Evolutionary conservation across 768 basidiomycete genomes (phyloP).

Genomic region (Phylloporus sp.): DNA sequence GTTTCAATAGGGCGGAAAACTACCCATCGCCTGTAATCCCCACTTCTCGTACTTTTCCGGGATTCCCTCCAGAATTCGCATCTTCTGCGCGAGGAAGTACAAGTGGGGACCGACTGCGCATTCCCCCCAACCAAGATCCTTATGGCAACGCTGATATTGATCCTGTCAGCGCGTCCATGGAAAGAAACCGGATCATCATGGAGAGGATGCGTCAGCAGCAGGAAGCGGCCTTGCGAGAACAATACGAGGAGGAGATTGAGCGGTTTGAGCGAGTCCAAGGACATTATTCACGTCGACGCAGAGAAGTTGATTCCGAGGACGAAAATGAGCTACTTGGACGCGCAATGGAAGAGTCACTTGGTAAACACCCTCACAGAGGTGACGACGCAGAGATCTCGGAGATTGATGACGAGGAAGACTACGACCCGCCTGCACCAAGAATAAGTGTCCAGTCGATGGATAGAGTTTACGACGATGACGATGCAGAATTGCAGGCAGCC

Average conservation of each 20-base stretch:
- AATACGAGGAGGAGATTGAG: constrained; percentile 43
- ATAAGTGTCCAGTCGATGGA: constrained; percentile 14
- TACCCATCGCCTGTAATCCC: constrained; percentile 25
- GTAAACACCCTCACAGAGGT: constrained; percentile 10
- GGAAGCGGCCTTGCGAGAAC: constrained; percentile 60
- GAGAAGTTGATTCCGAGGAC: constrained; percentile 31
- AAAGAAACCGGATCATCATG: constrained; percentile 55
- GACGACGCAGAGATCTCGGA: constrained; percentile 20
- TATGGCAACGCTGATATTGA: constrained; percentile 37
- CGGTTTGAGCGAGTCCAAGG: constrained; percentile 17
- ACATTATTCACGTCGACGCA: constrained; percentile 4
- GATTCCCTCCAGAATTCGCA: constrained; percentile 13
- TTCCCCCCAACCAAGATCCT: constrained; percentile 31
- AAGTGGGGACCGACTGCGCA: constrained; percentile 8
- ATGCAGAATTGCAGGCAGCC: constrained; percentile 83
- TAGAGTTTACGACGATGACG: constrained; percentile 80
- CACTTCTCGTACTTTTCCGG: constrained; percentile 26
- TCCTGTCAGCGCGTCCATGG: constrained; percentile 65
- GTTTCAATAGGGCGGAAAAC: constrained; percentile 8
- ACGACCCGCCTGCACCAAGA: constrained; percentile 1
- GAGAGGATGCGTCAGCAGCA: constrained; percentile 65
- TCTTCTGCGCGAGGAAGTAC: constrained; percentile 14
- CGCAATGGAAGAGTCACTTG: constrained; percentile 31
- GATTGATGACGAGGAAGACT: constrained; percentile 25
- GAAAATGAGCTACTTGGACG: constrained; percentile 57